phyloP scores from a whole-genome alignment of 2,329 filamentous ascomycete species.

The Cytospora chrysosperma region DNA sequence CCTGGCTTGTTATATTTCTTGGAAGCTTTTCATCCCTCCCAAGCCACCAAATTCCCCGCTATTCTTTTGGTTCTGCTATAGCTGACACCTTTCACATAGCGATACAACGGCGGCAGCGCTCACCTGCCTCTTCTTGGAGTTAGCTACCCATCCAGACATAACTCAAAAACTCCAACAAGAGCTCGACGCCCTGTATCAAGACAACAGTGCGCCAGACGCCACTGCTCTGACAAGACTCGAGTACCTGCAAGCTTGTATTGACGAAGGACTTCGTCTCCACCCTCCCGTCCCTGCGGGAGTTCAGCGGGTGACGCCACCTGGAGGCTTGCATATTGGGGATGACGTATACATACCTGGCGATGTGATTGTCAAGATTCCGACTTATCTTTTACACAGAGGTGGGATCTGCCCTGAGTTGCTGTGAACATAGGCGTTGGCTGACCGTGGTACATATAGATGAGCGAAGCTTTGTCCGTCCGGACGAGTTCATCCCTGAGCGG shows the following conservation, averaged over 20 bases:
- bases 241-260: constrained; percentile 19
- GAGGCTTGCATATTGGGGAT: constrained; percentile 10
- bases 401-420: neutral
- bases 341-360: constrained; percentile 15
- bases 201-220: constrained; percentile 6
- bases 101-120: constrained; percentile 19
- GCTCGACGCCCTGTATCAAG: constrained; percentile 7
- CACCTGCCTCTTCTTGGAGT: constrained; percentile 19
- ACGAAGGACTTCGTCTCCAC: constrained; percentile 19
- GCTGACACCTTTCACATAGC: constrained; percentile 1
- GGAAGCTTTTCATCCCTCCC: neutral
- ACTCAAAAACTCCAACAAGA: constrained; percentile 8
- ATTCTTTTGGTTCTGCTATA: neutral
- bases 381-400: constrained; percentile 18
- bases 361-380: constrained; percentile 13
- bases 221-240: constrained; percentile 8
- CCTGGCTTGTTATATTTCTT: neutral
- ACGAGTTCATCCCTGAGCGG: constrained; percentile 36
- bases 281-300: constrained; percentile 11
- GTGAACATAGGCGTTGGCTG: neutral
- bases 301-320: constrained; percentile 12
- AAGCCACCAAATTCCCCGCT: neutral
- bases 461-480: constrained; percentile 26
- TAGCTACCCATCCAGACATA: constrained; percentile 11
- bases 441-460: neutral